These are phyloP conservation scores for Raddia guianensis DNA, from an alignment of 176 grass and related monocot species.

Conservation along the genomic window DNA sequence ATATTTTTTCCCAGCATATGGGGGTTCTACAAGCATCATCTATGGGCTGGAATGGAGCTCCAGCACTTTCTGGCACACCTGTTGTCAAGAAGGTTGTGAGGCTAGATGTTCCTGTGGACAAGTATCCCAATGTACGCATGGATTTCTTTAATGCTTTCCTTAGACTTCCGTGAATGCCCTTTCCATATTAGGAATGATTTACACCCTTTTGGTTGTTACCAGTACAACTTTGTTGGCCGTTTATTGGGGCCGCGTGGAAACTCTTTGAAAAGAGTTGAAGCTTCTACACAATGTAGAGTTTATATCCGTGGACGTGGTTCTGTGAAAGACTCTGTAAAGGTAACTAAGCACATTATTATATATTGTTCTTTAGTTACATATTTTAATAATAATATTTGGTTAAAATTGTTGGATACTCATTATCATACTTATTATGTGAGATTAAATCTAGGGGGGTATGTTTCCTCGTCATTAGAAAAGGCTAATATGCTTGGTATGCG, in stretches of 20 bases:
- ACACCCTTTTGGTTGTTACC: constrained; percentile 37
- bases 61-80: constrained; percentile 57
- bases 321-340: constrained; percentile 96
- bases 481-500: constrained; percentile 19
- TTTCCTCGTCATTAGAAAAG: neutral
- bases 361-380: constrained; percentile 2
- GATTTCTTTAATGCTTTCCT: constrained; percentile 37
- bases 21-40: constrained; percentile 60
- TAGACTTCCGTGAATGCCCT: constrained; percentile 13
- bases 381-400: constrained; percentile 10
- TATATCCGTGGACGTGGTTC: constrained; percentile 94
- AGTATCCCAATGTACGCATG: constrained; percentile 77
- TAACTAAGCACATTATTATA: constrained; percentile 40
- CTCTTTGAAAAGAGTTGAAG: constrained; percentile 99
- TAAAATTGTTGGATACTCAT: constrained; percentile 12
- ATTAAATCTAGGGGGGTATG: constrained; percentile 8
- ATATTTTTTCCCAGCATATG: constrained; percentile 68
- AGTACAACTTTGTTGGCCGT: constrained; percentile 99
- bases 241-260: constrained; percentile 93
- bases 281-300: constrained; percentile 92
- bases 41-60: constrained; percentile 71
- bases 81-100: constrained; percentile 91
- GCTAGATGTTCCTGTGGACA: constrained; percentile 91
- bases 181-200: constrained; percentile 35
- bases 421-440: constrained; percentile 7